Conservation (phyloP, 768 basidiomycete genomes). For the Rhodotorula kratochvilovae region DNA sequence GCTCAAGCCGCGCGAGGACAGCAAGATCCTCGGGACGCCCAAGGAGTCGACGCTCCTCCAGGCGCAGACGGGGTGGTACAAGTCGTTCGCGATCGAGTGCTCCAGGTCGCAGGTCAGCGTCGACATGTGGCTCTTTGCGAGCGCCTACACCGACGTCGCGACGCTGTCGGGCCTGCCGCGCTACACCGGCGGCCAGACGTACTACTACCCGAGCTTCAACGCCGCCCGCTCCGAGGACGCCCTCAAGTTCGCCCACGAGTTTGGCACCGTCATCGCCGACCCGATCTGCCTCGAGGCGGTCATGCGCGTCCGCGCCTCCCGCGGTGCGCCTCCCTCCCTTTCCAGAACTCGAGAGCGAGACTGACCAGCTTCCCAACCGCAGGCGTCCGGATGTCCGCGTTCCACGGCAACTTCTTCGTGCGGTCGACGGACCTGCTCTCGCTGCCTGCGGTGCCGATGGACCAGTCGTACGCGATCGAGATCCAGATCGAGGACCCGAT, state of each 20-base stretch:
- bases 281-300: constrained; percentile 95
- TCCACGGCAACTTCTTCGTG: constrained; percentile 99
- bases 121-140: constrained; percentile 98
- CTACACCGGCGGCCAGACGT: constrained; percentile 96
- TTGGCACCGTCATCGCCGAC: constrained; percentile 84
- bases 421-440: constrained; percentile 93
- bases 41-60: constrained; percentile 93
- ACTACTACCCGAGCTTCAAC: constrained; percentile 97
- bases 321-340: constrained; percentile 56
- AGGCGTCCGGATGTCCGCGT: constrained; percentile 91
- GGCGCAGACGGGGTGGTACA: constrained; percentile 92
- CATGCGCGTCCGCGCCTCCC: constrained; percentile 94
- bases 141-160: constrained; percentile 90
- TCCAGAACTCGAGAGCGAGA: not conserved
- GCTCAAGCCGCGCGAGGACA: constrained; percentile 93
- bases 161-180: constrained; percentile 86
- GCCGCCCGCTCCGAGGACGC: constrained; percentile 91
- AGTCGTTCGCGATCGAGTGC: constrained; percentile 97
- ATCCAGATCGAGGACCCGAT: constrained; percentile 92
- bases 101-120: constrained; percentile 94
- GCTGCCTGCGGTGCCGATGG: constrained; percentile 92
- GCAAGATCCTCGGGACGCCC: constrained; percentile 87
- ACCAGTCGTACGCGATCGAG: constrained; percentile 93
- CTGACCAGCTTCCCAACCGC: not conserved
- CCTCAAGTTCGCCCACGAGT: constrained; percentile 95